Conservation (phyloP, 768 basidiomycete genomes). For the Auricularia heimuer region DNA sequence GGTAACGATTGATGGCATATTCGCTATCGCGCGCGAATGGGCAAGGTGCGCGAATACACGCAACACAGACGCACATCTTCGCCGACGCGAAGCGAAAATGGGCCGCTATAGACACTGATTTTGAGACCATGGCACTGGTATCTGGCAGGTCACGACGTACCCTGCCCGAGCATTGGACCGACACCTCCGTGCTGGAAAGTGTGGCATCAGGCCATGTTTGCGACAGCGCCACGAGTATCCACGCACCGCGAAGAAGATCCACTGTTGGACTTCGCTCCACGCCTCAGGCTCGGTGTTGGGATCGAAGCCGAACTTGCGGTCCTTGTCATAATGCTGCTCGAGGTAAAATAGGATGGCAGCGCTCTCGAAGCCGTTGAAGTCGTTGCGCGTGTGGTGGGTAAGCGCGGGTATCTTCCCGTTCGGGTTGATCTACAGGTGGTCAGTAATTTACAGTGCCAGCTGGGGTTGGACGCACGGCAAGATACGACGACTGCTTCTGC, state of each 20-base stretch:
- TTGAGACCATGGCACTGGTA: no score
- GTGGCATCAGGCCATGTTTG: neutral
- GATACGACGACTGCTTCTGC: slow-evolving; percentile 81
- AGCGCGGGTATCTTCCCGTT: slow-evolving; percentile 55
- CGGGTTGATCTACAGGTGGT: slow-evolving; percentile 19
- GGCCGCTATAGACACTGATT: neutral
- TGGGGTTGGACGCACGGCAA: slow-evolving; percentile 35
- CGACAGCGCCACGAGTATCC: neutral
- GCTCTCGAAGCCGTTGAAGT: slow-evolving; percentile 66
- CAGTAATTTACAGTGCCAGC: slow-evolving; percentile 44
- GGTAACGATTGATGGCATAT: slow-evolving; percentile 27
- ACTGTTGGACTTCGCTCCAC: slow-evolving; percentile 67
- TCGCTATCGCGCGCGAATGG: neutral
- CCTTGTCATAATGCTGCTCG: slow-evolving; percentile 68
- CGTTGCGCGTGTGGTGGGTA: slow-evolving; percentile 47
- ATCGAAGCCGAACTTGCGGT: slow-evolving; percentile 61
- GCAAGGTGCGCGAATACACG: neutral
- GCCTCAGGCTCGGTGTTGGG: slow-evolving; percentile 40
- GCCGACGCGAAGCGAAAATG: slow-evolving; percentile 5
- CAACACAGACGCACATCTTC: neutral
- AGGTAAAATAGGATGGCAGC: slow-evolving; percentile 81
- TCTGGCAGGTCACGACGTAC: no score
- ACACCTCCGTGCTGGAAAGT: slow-evolving; percentile 11
- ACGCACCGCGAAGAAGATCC: slow-evolving; percentile 66
- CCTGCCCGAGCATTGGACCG: slow-evolving; percentile 24